Conservation (phyloP, 2,329 filamentous ascomycete genomes). For the Plectosphaerella plurivora region DNA sequence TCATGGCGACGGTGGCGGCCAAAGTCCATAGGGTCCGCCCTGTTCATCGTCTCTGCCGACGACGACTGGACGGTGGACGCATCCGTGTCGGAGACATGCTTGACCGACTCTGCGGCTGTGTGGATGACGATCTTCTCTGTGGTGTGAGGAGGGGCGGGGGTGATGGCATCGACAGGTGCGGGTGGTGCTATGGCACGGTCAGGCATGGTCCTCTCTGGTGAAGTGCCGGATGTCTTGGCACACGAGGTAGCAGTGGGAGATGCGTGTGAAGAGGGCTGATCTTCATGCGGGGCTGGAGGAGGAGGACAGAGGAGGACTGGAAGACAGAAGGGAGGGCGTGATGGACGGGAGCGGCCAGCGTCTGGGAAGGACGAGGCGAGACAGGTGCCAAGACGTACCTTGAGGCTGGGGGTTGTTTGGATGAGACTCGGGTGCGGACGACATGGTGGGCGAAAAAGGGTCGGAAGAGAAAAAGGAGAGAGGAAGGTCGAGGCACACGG, state of each 20-base stretch:
- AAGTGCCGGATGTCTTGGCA: too few relatives aligned
- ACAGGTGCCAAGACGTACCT: slow-evolving; percentile 1
- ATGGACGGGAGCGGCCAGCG: not conserved
- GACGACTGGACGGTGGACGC: not conserved
- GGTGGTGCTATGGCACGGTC: not conserved
- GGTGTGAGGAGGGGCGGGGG: not conserved
- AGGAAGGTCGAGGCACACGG: not conserved
- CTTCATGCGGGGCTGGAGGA: not conserved
- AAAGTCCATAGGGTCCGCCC: slow-evolving; percentile 31
- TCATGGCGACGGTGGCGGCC: slow-evolving; percentile 33
- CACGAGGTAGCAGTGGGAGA: too few relatives aligned
- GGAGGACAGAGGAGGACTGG: not conserved
- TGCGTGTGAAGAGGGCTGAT: not conserved
- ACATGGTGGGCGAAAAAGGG: not conserved
- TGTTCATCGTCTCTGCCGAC: slow-evolving; percentile 8
- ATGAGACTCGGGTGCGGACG: not conserved
- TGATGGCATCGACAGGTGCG: not conserved
- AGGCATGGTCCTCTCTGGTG: not conserved
- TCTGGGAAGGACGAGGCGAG: slow-evolving; percentile 1
- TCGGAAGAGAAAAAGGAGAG: not conserved
- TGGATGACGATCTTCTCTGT: not conserved
- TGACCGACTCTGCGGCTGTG: not conserved
- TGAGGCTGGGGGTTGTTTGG: not conserved
- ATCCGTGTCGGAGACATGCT: slow-evolving; percentile 1
- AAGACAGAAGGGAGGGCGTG: not conserved